Base-by-base conservation (phyloP, 345 rosid genomes). In the Moringa oleifera region DNA sequence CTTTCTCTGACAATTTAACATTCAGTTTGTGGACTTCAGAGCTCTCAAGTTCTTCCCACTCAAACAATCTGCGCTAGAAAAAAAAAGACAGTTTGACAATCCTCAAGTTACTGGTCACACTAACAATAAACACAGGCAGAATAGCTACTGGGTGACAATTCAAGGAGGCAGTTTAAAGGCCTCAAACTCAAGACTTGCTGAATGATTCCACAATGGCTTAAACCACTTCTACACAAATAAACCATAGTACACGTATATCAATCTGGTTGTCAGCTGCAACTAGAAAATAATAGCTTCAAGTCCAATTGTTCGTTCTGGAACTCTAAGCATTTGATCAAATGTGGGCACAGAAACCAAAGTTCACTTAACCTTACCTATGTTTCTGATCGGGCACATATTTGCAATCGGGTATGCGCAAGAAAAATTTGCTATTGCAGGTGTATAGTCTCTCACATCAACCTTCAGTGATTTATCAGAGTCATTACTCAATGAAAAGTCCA, bases 31-130 rank as follows among this genome's bases (percentile, higher is more conserved):
- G 79, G 61, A 63, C 80, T 69, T 74, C 77, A 23, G 71, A 23
- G 13, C 68, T 76, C 68, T 75, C 57, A 25, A 70, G 71, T 61
- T 62, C 76, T 36, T 75, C 83, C 97, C 97, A 91, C 72, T 84
- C 83, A 75, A 80, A 87, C 63, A 67, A 75, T 78, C 99, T 94
- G 78, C 58, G 59, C 21, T 72, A 45, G 62, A 46, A 66, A 23
- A 61, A 16, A 33, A 60, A 18, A 33, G 50, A 59, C 4, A 19
- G n/a, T 22, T 51, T 37, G 36, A 62, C 46, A 37, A 17, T 51
- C 25, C 53, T 65, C 50, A 25, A 63, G 20, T 25, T 22, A 17
- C 13, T 63, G 25, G 19, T 0, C 53, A 61, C 55, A 57, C 53
- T 51, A 61, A 67, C 23, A 49, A 28, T 56, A 25, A 57, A 53